Conservation (phyloP, 1,284 basidiomycete genomes). For the Agaricales sp. region DNA sequence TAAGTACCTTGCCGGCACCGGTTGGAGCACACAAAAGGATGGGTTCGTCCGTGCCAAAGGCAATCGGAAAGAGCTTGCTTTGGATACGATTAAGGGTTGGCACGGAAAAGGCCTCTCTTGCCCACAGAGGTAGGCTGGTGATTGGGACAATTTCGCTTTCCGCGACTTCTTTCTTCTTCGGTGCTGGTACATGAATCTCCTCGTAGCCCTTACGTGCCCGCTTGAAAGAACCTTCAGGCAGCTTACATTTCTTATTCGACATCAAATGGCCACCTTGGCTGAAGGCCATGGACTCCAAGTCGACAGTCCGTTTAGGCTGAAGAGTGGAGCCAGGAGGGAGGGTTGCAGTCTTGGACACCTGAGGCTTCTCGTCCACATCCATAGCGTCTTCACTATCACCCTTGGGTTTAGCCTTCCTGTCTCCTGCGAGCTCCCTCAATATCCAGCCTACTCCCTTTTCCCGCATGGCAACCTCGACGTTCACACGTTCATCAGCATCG, state of each 20-base stretch:
- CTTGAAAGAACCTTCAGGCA: conserved; percentile 97
- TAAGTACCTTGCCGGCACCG: conserved; percentile 89
- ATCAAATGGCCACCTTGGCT: conserved; percentile 94
- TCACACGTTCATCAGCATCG: conserved; percentile 84
- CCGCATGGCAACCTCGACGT: conserved; percentile 96
- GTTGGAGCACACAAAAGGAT: conserved; percentile 96
- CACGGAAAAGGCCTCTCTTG: conserved; percentile 77
- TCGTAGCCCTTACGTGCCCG: conserved; percentile 95
- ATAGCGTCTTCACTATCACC: conserved; percentile 44
- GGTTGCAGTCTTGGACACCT: conserved; percentile 80
- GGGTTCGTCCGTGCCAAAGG: conserved; percentile 92
- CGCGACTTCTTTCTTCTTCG: conserved; percentile 66
- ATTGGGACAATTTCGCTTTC: conserved; percentile 74
- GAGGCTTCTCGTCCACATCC: conserved; percentile 61
- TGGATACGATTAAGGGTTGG: conserved; percentile 90
- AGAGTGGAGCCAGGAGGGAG: conserved; percentile 83
- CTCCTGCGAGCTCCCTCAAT: conserved; percentile 77
- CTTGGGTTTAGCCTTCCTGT: conserved; percentile 46
- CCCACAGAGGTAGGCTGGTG: conserved; percentile 76
- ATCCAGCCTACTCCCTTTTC: conserved; percentile 98
- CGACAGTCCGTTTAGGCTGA: conserved; percentile 80
- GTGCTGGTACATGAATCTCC: conserved; percentile 95
- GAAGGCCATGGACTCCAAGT: conserved; percentile 94
- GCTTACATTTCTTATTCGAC: conserved; percentile 97
- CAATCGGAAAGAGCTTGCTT: conserved; percentile 86